Base-by-base conservation (phyloP, 176 grass and related monocot species). In the Metroxylon sagu region DNA sequence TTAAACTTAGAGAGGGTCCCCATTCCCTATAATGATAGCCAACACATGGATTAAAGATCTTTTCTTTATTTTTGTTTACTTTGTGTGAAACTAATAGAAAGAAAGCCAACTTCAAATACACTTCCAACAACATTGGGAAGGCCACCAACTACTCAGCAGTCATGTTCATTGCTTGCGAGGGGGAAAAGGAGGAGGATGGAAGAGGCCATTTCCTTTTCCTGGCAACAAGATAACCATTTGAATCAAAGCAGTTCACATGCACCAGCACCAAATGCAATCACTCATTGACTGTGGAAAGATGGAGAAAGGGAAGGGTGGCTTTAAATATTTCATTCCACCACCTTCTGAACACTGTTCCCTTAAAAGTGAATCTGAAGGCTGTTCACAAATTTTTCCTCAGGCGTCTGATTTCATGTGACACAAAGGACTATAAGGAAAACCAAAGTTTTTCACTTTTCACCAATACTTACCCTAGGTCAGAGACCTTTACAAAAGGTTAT, bases 311-410 rank as follows among this genome's bases (percentile, higher is more conserved):
- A 56, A 56, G 23, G 54, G 54, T 4, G 4, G 12, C 54, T 56
- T 56, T 56, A 56, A 56, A 56, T 56, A 56, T 56, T 56, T 25
- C 54, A 56, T 18, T 23, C 18, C 54, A 56, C 53, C 18, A 6
- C 18, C 18, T 56, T 19, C 18, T 12, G 54, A 56, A 56, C 23
- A 3, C 54, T 25, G 23, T 43, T 43, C 35, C 35, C 35, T 43
- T 43, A 14, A 43, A 43, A 43, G 35, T 43, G 35, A 43, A 43
- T 43, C 35, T 2, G 7, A 43, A 43, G 35, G 2, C 35, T 43
- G 54, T 56, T 7, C 7, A 21, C 18, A 56, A 56, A 25, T 18
- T 56, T 56, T 25, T 56, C 54, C 7, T 18, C 14, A 14, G 19
- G 54, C 54, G 18, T 21, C 17, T 18, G 14, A 18, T 14, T 23